phyloP scores from a whole-genome alignment of 139 green algal genomes.

The Zygnema circumcarinatum region DNA sequence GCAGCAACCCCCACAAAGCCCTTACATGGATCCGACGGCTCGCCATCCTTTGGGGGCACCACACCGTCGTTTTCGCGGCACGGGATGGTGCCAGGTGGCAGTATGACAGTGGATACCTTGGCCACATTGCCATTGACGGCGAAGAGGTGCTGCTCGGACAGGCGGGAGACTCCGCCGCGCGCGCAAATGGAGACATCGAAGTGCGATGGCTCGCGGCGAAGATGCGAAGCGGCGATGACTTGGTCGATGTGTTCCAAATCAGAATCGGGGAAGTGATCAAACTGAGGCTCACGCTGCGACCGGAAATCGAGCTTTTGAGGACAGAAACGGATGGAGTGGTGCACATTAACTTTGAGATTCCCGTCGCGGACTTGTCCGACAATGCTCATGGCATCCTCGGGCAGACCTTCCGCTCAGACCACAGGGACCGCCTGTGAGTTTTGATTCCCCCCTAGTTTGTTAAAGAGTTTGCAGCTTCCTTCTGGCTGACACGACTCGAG shows the following conservation, averaged over 20 bases:
- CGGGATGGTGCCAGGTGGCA: not conserved
- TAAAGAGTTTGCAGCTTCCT: not conserved
- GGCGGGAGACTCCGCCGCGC: not conserved
- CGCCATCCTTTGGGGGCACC: conserved; percentile 24
- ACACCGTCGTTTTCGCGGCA: conserved; percentile 20
- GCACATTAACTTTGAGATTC: conserved; percentile 42
- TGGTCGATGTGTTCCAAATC: conserved; percentile 17
- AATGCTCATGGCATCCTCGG: conserved; percentile 48
- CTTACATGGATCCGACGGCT: conserved; percentile 43
- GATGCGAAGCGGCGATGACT: not conserved
- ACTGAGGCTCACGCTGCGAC: conserved; percentile 28
- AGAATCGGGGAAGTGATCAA: not conserved
- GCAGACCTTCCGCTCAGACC: conserved; percentile 39
- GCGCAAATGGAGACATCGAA: conserved; percentile 5
- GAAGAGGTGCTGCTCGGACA: not conserved
- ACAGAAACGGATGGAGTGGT: conserved; percentile 38
- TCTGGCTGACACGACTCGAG: not conserved
- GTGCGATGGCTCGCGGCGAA: conserved; percentile 23
- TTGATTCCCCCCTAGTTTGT: not conserved
- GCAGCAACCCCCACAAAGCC: conserved; percentile 26
- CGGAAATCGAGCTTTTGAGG: conserved; percentile 30
- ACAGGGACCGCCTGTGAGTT: conserved; percentile 28
- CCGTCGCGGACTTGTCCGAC: not conserved
- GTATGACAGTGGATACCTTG: conserved; percentile 27
- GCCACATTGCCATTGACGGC: not conserved